A percentile compares a stretch with the other conserved stretches of the same genome.
phyloP scores from a whole-genome alignment of 345 rosid genomes.

The Orychophragmus violaceus region DNA sequence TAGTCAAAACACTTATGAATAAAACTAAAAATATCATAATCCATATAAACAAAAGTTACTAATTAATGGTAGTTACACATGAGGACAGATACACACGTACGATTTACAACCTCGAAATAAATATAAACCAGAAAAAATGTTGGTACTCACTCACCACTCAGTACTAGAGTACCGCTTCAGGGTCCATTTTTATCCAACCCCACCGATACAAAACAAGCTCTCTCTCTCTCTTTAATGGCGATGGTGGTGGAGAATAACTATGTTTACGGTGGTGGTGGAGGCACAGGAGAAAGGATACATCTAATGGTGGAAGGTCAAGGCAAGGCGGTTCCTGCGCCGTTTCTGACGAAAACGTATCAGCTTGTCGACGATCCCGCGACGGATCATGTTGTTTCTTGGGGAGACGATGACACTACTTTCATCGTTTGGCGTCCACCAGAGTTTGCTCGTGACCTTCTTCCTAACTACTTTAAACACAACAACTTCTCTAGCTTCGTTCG shows the following conservation, averaged over 20 bases:
- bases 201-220: conserved; percentile 22
- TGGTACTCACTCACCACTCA: conserved; percentile 24
- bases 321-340: conserved; percentile 90
- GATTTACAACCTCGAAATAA: conserved; percentile 7
- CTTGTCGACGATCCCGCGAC: conserved; percentile 86
- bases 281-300: conserved; percentile 56
- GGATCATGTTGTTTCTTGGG: conserved; percentile 92
- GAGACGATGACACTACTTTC: conserved; percentile 79
- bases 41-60: background rate
- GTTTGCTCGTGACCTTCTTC: conserved; percentile 93
- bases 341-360: conserved; percentile 90
- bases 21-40: background rate
- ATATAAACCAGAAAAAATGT: conserved; percentile 2
- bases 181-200: conserved; percentile 38
- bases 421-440: conserved; percentile 94
- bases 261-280: conserved; percentile 15
- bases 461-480: conserved; percentile 96
- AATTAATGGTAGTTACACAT: conserved; percentile 27
- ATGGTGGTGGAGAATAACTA: conserved; percentile 24
- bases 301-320: conserved; percentile 75
- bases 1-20: too few species aligned
- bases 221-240: conserved; percentile 10
- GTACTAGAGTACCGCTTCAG: conserved; percentile 19
- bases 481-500: conserved; percentile 96
- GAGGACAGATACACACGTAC: conserved; percentile 33